Base-by-base conservation (phyloP, 2,329 filamentous ascomycete species). In the Fusarium chuoi region DNA sequence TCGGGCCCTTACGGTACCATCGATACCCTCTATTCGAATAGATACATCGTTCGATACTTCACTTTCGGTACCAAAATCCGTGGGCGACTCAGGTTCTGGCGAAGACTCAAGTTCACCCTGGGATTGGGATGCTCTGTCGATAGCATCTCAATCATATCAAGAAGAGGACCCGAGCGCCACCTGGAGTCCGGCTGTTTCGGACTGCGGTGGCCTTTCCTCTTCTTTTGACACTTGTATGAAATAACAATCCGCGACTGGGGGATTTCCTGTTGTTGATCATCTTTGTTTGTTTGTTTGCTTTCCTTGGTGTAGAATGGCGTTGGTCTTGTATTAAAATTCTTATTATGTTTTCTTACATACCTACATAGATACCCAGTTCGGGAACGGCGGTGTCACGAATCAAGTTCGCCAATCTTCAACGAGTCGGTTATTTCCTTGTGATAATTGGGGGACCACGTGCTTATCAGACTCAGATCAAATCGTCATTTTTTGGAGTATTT, bases 51-150 rank as follows among this genome's bases (percentile, higher is more conserved):
- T 74, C 24, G 52, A 60, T 26, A 57, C 57, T 38, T 49, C 71
- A 18, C 28, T 59, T 12, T 51, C 52, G 1, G 41, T 71, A 7
- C 58, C 66, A 18, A 44, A 45, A 28, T 24, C 69, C 18, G 22
- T 52, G 30, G 59, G 42, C 30, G 71, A 74, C 15, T 74, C 71
- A 17, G 73, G 71, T 13, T 74, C 71, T 39, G 68, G 63, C 12
- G 71, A 71, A 33, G 71, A 74, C 20, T 68, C 62, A 24, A 51
- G 71, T 36, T 75, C 71, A 17, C 65, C 65, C 9, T 72, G 68
- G 71, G 71, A 74, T 8, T 74, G 68, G 71, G 71, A 74, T 35
- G 54, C 60, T 12, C 26, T 46, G 14, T 74, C 71, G 8, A 38
- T 60, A 24, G 58, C 55, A 33, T 73, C 71, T 28, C 68, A 63